These are phyloP conservation scores for Telopea speciosissima DNA, from an alignment of 177 flowering plant genomes.

Conservation along the genomic window DNA sequence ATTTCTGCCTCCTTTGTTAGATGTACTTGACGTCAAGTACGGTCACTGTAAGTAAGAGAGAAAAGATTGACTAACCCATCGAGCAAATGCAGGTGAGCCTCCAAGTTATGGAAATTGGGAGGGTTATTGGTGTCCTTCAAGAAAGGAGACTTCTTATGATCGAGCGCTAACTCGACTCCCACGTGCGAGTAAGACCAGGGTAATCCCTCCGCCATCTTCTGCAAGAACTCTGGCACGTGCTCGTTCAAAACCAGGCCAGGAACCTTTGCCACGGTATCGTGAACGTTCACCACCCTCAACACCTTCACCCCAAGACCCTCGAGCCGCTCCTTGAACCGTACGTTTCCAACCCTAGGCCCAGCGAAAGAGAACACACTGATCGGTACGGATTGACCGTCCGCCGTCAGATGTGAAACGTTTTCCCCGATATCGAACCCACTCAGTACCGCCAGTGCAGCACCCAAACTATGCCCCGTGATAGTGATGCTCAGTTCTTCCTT, in stretches of 20 bases:
- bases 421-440: slow-evolving; percentile 40
- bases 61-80: slow-evolving; percentile 52
- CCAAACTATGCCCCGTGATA: slow-evolving; percentile 46
- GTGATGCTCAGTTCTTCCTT: slow-evolving; percentile 67
- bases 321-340: slow-evolving; percentile 25
- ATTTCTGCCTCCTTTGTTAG: no score
- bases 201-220: slow-evolving; percentile 32
- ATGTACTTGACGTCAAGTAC: no score
- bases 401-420: slow-evolving; percentile 23
- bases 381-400: slow-evolving; percentile 19
- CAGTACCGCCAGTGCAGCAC: slow-evolving; percentile 29
- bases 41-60: no score
- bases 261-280: slow-evolving; percentile 68
- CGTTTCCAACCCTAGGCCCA: slow-evolving; percentile 44
- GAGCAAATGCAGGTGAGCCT: slow-evolving; percentile 69
- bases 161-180: slow-evolving; percentile 69
- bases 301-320: slow-evolving; percentile 67
- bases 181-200: slow-evolving; percentile 81
- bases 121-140: slow-evolving; percentile 43
- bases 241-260: slow-evolving; percentile 80
- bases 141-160: slow-evolving; percentile 68
- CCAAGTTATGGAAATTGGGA: slow-evolving; percentile 58
- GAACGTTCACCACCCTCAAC: slow-evolving; percentile 70
- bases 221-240: slow-evolving; percentile 23
- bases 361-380: slow-evolving; percentile 36